Evolutionary conservation across 2,329 filamentous ascomycete genomes (phyloP), one percentile per base, ranked within the genome.

Genomic region (Lasiodiplodia gonubiensis): DNA sequence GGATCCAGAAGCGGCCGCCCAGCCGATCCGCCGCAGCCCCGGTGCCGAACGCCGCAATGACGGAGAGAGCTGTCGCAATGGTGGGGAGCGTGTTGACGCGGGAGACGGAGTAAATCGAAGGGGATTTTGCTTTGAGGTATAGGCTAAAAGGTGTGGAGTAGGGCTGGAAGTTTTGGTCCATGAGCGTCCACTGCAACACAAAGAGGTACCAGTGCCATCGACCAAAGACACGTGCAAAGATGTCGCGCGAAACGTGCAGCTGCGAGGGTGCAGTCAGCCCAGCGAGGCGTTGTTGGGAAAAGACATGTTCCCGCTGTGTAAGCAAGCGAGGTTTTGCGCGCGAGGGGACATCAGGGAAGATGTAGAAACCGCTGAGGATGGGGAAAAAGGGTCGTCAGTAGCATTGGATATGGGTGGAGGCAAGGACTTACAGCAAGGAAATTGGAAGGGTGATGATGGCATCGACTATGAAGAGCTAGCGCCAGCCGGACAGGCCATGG

Each of bases 61-160:
- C 76, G 30, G 73, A 77, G 5, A 81, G 70, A 0, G 81, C 81
- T 0, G 78, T 79, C 1, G 76, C 75, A 11, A 80, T 75, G 1
- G 80, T 82, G 7, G 80, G 80, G 6, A 82, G 70, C 0, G 78
- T 81, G 70, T 83, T 82, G 66, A 82, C 76, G 48, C 75, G 75
- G 1, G 76, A 75, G 18, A 82, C 72, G 0, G 80, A 80, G 53
- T 70, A 70, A 39, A 67, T 67, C 7, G 64, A 16, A 6, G 55
- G 35, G 14, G 66, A 68, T n/a, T 70, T 69, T 70, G 77, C 79
- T 69, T 79, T 80, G 51, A 82, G 75, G 67, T 81, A 82, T 2
- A 82, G 71, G 10, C 75, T 78, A 67, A 81, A 82, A 0, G 79
- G 78, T n/a, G 76, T 72, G 0, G 74, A 74, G 16, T 73, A 71